Evolutionary conservation across 169 alveolate genomes (phyloP).

Genomic region (Cyclospora cayetanensis): DNA sequence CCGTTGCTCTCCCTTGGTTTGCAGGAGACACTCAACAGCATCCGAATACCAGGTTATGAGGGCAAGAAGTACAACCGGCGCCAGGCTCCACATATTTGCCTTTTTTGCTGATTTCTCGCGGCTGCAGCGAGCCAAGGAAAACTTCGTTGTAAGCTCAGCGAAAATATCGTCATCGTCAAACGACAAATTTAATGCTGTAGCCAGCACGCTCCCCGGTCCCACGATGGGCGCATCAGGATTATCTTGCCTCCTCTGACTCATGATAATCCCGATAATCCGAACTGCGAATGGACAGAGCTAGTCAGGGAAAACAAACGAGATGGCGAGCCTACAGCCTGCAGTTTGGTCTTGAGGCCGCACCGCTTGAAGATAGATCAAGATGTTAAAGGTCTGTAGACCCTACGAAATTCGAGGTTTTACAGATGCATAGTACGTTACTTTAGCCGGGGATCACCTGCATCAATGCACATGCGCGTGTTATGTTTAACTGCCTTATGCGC

Average conservation of each 20-base stretch:
- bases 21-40: background rate
- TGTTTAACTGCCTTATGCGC: background rate
- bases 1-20: background rate
- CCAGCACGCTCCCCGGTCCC: background rate
- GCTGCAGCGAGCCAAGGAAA: background rate
- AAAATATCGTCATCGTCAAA: background rate
- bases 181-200: background rate
- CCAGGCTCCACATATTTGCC: background rate
- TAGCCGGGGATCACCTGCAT: background rate
- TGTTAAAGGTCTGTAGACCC: background rate
- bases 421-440: background rate
- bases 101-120: background rate
- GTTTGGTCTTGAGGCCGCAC: background rate
- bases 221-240: background rate
- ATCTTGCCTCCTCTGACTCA: background rate
- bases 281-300: background rate
- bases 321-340: background rate
- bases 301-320: too few species aligned
- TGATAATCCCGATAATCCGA: background rate
- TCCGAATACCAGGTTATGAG: background rate
- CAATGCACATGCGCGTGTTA: background rate
- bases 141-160: background rate
- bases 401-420: background rate
- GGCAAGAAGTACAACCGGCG: background rate
- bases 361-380: background rate